These are phyloP conservation scores for Escovopsis sp. DNA, from an alignment of 2,329 filamentous ascomycete genomes.

Conservation along the genomic window DNA sequence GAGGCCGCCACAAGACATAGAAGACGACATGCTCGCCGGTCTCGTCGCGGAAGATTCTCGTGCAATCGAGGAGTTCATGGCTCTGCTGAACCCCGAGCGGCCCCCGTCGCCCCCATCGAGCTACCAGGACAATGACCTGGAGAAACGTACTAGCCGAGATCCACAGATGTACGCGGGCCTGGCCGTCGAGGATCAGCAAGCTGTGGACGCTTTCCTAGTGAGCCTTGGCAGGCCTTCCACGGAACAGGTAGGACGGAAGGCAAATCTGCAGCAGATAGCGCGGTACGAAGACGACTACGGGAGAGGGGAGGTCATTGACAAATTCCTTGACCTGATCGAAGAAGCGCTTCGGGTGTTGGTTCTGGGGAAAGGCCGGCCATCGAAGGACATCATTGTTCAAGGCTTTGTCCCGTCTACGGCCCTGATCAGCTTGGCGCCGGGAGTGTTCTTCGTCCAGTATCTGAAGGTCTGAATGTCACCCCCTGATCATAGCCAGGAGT, in stretches of 20 bases:
- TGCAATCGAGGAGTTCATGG: too few species aligned
- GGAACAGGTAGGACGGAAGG: neutral
- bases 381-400: slow-evolving; percentile 9
- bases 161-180: slow-evolving; percentile 8
- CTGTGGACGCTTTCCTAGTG: slow-evolving; percentile 15
- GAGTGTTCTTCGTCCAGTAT: slow-evolving; percentile 22
- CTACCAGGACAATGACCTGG: too few species aligned
- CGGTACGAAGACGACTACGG: neutral
- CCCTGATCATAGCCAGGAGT: neutral
- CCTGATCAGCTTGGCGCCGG: slow-evolving; percentile 16
- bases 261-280: neutral
- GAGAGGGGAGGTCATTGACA: neutral
- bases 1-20: too few species aligned
- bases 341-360: slow-evolving; percentile 13
- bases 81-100: too few species aligned
- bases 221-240: slow-evolving; percentile 7
- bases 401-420: slow-evolving; percentile 8
- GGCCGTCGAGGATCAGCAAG: slow-evolving; percentile 10
- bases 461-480: slow-evolving; percentile 15
- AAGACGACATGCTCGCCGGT: too few species aligned
- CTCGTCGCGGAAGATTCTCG: too few species aligned
- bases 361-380: slow-evolving; percentile 10
- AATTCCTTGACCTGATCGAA: slow-evolving; percentile 4
- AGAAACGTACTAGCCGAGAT: neutral
- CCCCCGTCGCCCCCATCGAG: too few species aligned